Conservation (phyloP, 345 rosid genomes). For the Raphanus raphanistrum region DNA sequence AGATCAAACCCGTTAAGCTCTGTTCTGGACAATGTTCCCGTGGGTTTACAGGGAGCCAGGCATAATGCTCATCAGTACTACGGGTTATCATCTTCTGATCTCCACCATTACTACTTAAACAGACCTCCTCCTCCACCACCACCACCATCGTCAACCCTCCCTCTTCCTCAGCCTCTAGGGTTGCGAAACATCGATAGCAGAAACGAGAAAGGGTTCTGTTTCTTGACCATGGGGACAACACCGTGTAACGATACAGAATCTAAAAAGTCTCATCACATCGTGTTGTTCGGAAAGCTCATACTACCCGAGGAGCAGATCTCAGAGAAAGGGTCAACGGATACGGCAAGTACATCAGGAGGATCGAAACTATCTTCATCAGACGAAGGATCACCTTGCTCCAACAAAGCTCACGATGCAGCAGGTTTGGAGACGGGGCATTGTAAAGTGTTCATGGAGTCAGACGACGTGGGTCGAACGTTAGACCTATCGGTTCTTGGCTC, state of each 20-base stretch:
- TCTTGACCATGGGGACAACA: slow-evolving; percentile 64
- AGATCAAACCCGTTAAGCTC: slow-evolving; percentile 64
- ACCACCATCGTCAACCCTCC: slow-evolving; percentile 45
- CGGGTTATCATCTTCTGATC: slow-evolving; percentile 72
- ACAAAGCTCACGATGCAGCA: slow-evolving; percentile 45
- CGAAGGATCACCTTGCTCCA: slow-evolving; percentile 63
- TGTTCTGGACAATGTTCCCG: slow-evolving; percentile 76
- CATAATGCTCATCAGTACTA: slow-evolving; percentile 73
- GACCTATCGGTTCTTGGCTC: slow-evolving; percentile 74
- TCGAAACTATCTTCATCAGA: slow-evolving; percentile 65
- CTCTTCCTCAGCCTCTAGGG: slow-evolving; percentile 41
- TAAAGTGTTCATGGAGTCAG: slow-evolving; percentile 88
- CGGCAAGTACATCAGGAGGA: slow-evolving; percentile 56
- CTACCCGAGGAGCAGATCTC: slow-evolving; percentile 60
- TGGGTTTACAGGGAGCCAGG: slow-evolving; percentile 99
- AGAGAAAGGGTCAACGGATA: slow-evolving; percentile 65
- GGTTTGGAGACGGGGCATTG: slow-evolving; percentile 69
- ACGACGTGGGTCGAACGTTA: slow-evolving; percentile 82
- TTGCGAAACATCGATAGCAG: slow-evolving; percentile 38
- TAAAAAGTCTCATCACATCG: slow-evolving; percentile 65
- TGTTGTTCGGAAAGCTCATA: slow-evolving; percentile 85
- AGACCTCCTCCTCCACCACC: slow-evolving; percentile 54
- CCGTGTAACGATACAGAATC: slow-evolving; percentile 42
- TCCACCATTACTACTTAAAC: slow-evolving; percentile 54
- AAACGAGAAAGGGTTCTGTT: slow-evolving; percentile 55